A percentile compares a stretch with the other conserved stretches of the same genome.
Evolutionary conservation across 257 asterid genomes (phyloP).

Genomic region (Nicotiana otophora): DNA sequence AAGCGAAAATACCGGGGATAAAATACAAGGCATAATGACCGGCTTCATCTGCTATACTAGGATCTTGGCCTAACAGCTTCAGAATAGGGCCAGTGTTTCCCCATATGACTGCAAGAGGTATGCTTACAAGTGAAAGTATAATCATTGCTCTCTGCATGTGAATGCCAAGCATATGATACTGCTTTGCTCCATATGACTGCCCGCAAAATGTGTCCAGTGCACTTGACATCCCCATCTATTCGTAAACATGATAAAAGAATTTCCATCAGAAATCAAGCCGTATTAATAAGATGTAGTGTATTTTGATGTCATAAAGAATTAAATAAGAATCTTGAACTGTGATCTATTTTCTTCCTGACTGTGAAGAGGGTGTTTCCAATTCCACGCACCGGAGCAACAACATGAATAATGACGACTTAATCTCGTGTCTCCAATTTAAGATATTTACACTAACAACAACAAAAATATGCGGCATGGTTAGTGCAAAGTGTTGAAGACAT

Average conservation of each 20-base stretch:
- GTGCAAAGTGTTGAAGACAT: background rate
- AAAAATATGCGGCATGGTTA: background rate
- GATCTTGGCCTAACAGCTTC: conserved; percentile 63
- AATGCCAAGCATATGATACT: conserved; percentile 73
- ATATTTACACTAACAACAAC: background rate
- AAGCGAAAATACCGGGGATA: conserved; percentile 65
- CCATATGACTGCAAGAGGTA: conserved; percentile 68
- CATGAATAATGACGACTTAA: background rate
- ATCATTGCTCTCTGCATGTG: conserved; percentile 80
- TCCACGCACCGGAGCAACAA: background rate
- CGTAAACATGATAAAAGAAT: background rate
- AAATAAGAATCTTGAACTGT: background rate
- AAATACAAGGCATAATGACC: conserved; percentile 57
- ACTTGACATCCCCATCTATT: conserved; percentile 81
- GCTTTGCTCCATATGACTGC: conserved; percentile 77
- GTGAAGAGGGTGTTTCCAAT: background rate
- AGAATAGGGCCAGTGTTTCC: conserved; percentile 61
- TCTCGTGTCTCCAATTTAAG: background rate
- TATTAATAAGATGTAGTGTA: background rate
- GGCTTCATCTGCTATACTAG: conserved; percentile 57
- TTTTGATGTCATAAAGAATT: background rate
- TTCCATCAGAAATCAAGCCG: background rate
- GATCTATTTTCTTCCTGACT: background rate
- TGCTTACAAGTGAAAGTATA: conserved; percentile 45
- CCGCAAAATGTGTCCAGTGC: conserved; percentile 88